These are phyloP conservation scores for Rugosomyces carneus DNA, from an alignment of 1,284 basidiomycete genomes.

Conservation along the genomic window DNA sequence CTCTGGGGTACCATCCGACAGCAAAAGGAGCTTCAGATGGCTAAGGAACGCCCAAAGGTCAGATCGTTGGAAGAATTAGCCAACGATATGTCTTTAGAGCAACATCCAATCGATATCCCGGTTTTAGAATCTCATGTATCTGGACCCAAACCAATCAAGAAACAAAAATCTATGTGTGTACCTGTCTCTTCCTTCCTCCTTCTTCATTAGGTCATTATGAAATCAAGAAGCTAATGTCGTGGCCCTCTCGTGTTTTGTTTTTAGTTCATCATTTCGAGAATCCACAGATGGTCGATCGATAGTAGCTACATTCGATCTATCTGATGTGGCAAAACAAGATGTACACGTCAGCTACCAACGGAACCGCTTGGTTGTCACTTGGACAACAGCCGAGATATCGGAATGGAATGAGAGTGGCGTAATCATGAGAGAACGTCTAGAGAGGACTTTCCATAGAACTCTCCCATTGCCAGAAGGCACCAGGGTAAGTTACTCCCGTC, in stretches of 20 bases:
- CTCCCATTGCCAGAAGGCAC: constrained; percentile 42
- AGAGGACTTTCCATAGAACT: constrained; percentile 42
- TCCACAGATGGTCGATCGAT: constrained; percentile 60
- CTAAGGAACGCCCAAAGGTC: constrained; percentile 58
- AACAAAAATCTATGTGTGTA: constrained; percentile 53
- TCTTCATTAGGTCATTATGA: constrained; percentile 10
- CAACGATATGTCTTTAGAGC: constrained; percentile 26
- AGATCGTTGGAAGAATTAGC: constrained; percentile 49
- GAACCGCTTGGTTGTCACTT: constrained; percentile 59
- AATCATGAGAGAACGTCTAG: constrained; percentile 51
- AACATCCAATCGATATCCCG: constrained; percentile 26
- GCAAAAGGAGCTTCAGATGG: constrained; percentile 57
- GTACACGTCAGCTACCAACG: constrained; percentile 67
- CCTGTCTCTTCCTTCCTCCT: constrained; percentile 2
- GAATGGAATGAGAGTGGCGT: constrained; percentile 58
- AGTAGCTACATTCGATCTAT: constrained; percentile 51
- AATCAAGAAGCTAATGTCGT: constrained; percentile 12
- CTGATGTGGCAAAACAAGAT: constrained; percentile 61
- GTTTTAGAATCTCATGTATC: constrained; percentile 29
- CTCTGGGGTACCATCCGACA: constrained; percentile 59
- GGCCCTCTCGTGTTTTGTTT: constrained; percentile 12
- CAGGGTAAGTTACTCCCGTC: constrained; percentile 26
- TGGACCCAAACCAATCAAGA: constrained; percentile 35
- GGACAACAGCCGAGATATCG: constrained; percentile 49
- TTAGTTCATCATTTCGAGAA: constrained; percentile 58